These are phyloP conservation scores for Globisporangium yorkense DNA, from an alignment of 352 stramenopile species.

Conservation along the genomic window DNA sequence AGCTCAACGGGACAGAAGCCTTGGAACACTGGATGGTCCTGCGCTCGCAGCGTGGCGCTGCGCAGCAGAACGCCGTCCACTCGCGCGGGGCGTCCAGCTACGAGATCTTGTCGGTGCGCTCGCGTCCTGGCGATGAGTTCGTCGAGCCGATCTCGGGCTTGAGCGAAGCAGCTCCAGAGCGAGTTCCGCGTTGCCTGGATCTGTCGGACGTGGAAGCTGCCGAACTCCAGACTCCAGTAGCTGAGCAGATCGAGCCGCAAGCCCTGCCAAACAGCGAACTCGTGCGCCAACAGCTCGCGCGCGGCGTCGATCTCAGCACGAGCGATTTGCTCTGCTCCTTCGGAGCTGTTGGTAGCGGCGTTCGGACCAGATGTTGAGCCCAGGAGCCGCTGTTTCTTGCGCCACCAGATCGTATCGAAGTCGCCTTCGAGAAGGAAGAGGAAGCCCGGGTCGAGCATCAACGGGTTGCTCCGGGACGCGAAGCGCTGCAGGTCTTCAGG, in stretches of 20 bases:
- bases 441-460: constrained; percentile 33
- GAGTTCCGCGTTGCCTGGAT: constrained; percentile 28
- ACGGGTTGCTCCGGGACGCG: neutral
- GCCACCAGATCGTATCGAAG: constrained; percentile 25
- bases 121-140: constrained; percentile 15
- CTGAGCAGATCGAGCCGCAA: constrained; percentile 43
- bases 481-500: constrained; percentile 26
- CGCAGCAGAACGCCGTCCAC: constrained; percentile 29
- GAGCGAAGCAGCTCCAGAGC: constrained; percentile 37
- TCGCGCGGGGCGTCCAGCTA: constrained; percentile 16
- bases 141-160: constrained; percentile 20
- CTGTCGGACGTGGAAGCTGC: constrained; percentile 40
- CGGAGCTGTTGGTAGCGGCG: neutral
- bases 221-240: constrained; percentile 38
- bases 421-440: constrained; percentile 43
- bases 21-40: constrained; percentile 30
- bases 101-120: constrained; percentile 19
- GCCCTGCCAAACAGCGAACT: constrained; percentile 35
- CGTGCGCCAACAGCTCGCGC: constrained; percentile 13
- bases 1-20: constrained; percentile 65
- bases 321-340: neutral
- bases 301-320: constrained; percentile 7
- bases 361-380: neutral
- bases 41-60: constrained; percentile 15
- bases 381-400: neutral